These are phyloP conservation scores for Neurospora sp. DNA, from an alignment of 495 filamentous ascomycete genomes.

Conservation along the genomic window DNA sequence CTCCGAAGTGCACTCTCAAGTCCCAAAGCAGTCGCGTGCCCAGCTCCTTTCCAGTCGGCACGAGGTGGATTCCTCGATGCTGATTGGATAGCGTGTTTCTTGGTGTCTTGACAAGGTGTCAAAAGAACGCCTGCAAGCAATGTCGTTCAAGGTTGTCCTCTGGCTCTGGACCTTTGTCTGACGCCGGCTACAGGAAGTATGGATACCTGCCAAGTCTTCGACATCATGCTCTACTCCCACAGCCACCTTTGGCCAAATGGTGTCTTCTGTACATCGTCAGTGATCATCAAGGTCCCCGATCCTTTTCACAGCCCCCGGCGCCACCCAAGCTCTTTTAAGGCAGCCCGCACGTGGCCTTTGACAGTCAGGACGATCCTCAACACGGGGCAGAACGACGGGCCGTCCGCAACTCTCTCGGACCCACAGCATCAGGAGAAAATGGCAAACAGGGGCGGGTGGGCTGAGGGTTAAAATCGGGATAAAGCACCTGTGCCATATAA, in stretches of 20 bases:
- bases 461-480: neutral
- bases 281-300: neutral
- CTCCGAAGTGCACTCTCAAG: neutral
- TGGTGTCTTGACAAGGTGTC: neutral
- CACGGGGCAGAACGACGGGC: neutral
- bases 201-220: neutral
- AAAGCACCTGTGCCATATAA: neutral
- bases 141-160: neutral
- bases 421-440: neutral
- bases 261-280: neutral
- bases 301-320: neutral
- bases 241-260: neutral
- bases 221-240: neutral
- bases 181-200: neutral
- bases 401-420: neutral
- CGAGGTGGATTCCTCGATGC: slow-evolving; percentile 10
- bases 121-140: neutral
- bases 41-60: slow-evolving; percentile 18
- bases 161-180: neutral
- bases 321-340: neutral
- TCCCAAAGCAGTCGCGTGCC: slow-evolving; percentile 18
- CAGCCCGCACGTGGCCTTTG: neutral
- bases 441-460: neutral
- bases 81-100: slow-evolving; percentile 12
- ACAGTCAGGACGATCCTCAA: neutral